Base-by-base conservation (phyloP, 108 stramenopile genomes). In the Nitzschia sp. region DNA sequence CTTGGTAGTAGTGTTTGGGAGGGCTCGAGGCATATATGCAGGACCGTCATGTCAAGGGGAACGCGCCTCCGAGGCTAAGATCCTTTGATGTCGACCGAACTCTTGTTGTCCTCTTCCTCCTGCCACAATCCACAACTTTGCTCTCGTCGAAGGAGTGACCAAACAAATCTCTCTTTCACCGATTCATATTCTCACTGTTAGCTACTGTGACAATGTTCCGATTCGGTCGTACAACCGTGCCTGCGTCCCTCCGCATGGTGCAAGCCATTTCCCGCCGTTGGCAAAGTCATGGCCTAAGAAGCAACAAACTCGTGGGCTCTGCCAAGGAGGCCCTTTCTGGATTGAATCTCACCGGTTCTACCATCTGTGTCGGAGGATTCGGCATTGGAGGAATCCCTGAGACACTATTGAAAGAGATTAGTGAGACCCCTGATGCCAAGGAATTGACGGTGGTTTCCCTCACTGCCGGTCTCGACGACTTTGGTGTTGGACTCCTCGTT, bases 391-490 rank as follows among this genome's bases (percentile, higher is more conserved):
- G 90, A 6, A 87, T 65, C 50, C 90, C 90, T 15, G 90, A 91
- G 73, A 88, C 90, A 48, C 75, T 91, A 11, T 56, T 91, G 59
- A 73, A 85, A 46, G 82, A 64, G 25, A 44, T 91, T 12, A 55
- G 58, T 63, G 39, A 56, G 22, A 56, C 38, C 44, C 61, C 55
- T 3, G 42, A 53, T 10, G 77, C 77, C 0, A 52, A 61, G 7
- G 50, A 86, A 51, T 75, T 97, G 71, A 94, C 89, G 3, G 83
- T 92, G 20, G 93, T 86, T 15, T 83, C 86, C 44, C 75, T 94
- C 69, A 95, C 92, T 10, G 96, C 84, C 10, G 94, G 96, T 10
- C 80, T 85, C 21, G 96, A 95, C 67, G 80, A 80, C 11, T 76
- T 77, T 51, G 96, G 92, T 39, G 63, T 95, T 9, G 93, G 96